A percentile compares a stretch with the other conserved stretches of the same genome.
phyloP scores from a whole-genome alignment of 352 stramenopile species.

The Globisporangium nagaii region DNA sequence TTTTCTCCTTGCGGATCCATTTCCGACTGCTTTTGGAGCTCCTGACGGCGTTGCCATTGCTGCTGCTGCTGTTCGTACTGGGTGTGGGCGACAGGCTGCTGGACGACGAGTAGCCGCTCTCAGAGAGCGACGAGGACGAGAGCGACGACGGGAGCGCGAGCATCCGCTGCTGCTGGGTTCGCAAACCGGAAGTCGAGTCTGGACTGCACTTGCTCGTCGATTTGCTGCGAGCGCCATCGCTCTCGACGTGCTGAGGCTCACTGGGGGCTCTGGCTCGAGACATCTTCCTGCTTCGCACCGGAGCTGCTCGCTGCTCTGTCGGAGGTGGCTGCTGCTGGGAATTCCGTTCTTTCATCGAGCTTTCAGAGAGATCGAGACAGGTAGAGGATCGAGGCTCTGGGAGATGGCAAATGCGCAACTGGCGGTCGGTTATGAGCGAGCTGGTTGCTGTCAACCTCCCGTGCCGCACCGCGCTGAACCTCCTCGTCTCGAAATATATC shows the following conservation, averaged over 20 bases:
- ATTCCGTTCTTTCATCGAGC: neutral
- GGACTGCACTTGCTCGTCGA: neutral
- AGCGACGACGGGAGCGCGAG: constrained; percentile 17
- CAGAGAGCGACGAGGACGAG: constrained; percentile 20
- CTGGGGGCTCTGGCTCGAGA: neutral
- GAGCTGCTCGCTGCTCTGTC: neutral
- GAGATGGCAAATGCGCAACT: neutral
- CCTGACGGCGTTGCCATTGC: no score
- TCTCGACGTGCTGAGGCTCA: neutral
- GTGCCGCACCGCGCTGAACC: no score
- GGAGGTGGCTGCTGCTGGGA: neutral
- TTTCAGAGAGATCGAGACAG: no score
- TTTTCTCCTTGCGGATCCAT: constrained; percentile 74
- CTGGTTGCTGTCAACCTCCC: no score
- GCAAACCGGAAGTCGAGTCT: neutral
- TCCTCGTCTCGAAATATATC: no score
- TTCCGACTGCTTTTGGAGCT: constrained; percentile 20
- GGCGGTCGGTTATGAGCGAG: constrained; percentile 3
- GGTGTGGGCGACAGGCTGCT: constrained; percentile 15
- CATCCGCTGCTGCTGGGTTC: neutral
- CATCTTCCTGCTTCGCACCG: neutral
- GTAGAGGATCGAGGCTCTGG: neutral
- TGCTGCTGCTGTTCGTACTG: constrained; percentile 1
- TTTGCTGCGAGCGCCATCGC: neutral
- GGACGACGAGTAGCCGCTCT: constrained; percentile 16